A percentile compares a stretch with the other conserved stretches of the same genome.
phyloP scores from a whole-genome alignment of 768 basidiomycete species.

The Strobilomyces confusus region DNA sequence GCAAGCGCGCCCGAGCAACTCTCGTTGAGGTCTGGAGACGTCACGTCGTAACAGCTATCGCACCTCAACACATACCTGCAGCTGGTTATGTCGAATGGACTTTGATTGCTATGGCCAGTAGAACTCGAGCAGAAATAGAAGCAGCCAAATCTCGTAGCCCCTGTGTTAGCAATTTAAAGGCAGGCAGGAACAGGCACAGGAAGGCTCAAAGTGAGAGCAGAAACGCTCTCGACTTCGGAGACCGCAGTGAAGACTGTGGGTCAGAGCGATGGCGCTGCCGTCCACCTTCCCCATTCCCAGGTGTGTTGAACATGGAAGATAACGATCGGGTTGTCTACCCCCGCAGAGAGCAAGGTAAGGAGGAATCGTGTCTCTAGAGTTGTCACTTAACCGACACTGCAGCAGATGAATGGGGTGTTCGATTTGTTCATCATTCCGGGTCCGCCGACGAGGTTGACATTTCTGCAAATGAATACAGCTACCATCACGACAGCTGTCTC shows the following conservation, averaged over 20 bases:
- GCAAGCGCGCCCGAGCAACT: slow-evolving; percentile 59
- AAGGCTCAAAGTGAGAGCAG: slow-evolving; percentile 42
- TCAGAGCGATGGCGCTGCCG: slow-evolving; percentile 22
- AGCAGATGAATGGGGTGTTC: slow-evolving; percentile 32
- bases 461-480: slow-evolving; percentile 23
- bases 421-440: slow-evolving; percentile 5
- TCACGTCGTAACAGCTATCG: slow-evolving; percentile 54
- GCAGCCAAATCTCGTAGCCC: slow-evolving; percentile 2
- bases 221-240: slow-evolving; percentile 35
- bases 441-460: slow-evolving; percentile 14
- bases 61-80: slow-evolving; percentile 28
- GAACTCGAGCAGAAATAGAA: slow-evolving; percentile 17
- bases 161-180: neutral
- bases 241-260: slow-evolving; percentile 18
- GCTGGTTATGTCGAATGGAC: slow-evolving; percentile 33
- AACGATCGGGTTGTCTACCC: slow-evolving; percentile 28
- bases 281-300: slow-evolving; percentile 24
- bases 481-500: slow-evolving; percentile 24
- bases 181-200: slow-evolving; percentile 41
- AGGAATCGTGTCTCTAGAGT: neutral
- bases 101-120: slow-evolving; percentile 27
- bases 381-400: slow-evolving; percentile 7
- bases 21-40: slow-evolving; percentile 66
- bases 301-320: slow-evolving; percentile 11
- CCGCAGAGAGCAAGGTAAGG: slow-evolving; percentile 23